These are phyloP conservation scores for Bondarzewia mesenterica DNA, from an alignment of 1,284 basidiomycete species.

Conservation along the genomic window DNA sequence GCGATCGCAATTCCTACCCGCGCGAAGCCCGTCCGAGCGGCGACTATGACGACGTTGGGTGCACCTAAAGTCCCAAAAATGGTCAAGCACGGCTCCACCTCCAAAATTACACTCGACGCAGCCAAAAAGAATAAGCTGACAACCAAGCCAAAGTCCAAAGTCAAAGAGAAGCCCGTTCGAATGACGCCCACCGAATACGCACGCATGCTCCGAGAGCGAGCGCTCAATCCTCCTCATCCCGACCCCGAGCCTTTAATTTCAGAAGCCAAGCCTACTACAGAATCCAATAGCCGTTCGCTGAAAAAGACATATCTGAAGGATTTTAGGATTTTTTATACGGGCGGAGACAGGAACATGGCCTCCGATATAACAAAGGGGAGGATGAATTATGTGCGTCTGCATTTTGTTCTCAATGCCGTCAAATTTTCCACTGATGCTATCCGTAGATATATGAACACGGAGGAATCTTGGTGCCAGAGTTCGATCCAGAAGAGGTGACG, in stretches of 20 bases:
- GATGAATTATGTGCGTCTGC: conserved; percentile 50
- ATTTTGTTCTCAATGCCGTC: not conserved
- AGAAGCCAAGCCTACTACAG: not conserved
- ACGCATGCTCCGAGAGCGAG: not conserved
- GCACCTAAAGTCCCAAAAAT: not conserved
- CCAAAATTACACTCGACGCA: not conserved
- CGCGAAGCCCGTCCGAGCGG: not conserved
- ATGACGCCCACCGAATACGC: not conserved
- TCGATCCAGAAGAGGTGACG: conserved; percentile 44
- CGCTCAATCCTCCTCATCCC: not conserved
- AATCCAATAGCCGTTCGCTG: not conserved
- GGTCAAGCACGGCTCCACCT: not conserved
- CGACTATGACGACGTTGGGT: not conserved
- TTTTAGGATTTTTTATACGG: conserved; percentile 47
- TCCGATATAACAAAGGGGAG: conserved; percentile 38
- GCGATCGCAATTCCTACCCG: not conserved
- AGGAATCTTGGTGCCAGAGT: conserved; percentile 39
- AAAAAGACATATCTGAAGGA: conserved; percentile 29
- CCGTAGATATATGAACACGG: conserved; percentile 51
- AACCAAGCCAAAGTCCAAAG: no score
- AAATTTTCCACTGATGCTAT: not conserved
- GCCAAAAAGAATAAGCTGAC: not conserved
- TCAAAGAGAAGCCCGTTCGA: not conserved
- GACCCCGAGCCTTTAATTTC: no score
- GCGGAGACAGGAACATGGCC: conserved; percentile 47